A percentile compares a stretch with the other conserved stretches of the same genome.
Conservation (phyloP, 2,329 filamentous ascomycete species). For the Fusarium sp. region DNA sequence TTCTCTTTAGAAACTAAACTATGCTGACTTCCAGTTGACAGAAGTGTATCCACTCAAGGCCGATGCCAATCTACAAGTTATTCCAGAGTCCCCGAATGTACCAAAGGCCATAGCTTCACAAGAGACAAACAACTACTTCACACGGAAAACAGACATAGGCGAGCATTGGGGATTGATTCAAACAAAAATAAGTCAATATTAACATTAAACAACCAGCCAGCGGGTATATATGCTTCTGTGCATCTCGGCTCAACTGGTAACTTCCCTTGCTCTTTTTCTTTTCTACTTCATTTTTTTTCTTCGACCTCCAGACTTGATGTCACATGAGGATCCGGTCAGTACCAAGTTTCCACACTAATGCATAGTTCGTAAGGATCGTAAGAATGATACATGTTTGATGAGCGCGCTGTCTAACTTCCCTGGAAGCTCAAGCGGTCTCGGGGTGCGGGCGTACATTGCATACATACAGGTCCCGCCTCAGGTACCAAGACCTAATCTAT, state of each 20-base stretch:
- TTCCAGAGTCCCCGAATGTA: background rate
- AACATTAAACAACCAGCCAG: constrained; percentile 49
- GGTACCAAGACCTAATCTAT: constrained; percentile 42
- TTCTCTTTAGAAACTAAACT: background rate
- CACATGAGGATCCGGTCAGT: constrained; percentile 25
- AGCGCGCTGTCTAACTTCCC: constrained; percentile 27
- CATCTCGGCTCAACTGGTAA: constrained; percentile 41
- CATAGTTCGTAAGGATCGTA: constrained; percentile 66
- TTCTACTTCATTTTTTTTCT: constrained; percentile 30
- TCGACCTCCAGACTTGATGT: constrained; percentile 27
- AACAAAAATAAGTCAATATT: constrained; percentile 42
- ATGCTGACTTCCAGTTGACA: background rate
- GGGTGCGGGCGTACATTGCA: constrained; percentile 35
- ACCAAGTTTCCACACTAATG: constrained; percentile 43
- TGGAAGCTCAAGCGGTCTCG: constrained; percentile 28
- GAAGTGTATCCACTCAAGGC: background rate
- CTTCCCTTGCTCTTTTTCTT: constrained; percentile 37
- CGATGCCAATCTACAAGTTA: background rate
- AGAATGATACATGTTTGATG: constrained; percentile 56
- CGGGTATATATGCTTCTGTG: constrained; percentile 46
- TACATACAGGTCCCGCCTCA: constrained; percentile 41
- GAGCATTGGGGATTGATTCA: constrained; percentile 29
- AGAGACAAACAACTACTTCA: background rate
- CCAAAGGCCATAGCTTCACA: background rate
- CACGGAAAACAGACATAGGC: background rate